Conservation (phyloP, 495 filamentous ascomycete species). For the Aspergillus sparsus region DNA sequence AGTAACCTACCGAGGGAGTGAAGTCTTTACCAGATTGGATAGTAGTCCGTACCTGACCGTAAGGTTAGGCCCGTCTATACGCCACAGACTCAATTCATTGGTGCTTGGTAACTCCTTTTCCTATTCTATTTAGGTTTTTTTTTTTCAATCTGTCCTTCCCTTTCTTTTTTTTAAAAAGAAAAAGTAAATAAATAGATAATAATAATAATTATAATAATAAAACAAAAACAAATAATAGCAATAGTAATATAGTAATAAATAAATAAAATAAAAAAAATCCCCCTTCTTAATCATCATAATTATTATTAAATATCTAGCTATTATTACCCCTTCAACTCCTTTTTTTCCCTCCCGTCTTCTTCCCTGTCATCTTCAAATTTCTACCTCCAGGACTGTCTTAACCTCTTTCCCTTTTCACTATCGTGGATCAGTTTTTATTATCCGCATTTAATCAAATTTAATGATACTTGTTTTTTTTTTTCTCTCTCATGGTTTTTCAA, state of each 20-base stretch:
- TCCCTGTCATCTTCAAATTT: slow-evolving; percentile 1
- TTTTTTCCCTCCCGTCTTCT: neutral
- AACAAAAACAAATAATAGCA: neutral
- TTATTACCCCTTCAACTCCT: neutral
- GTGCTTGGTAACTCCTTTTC: neutral
- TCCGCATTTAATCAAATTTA: neutral
- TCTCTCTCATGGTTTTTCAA: too few species aligned
- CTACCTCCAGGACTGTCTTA: neutral
- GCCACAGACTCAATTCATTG: neutral
- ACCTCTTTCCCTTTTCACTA: neutral
- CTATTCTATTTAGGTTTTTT: neutral
- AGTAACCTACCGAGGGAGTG: slow-evolving; percentile 1
- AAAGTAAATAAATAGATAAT: neutral
- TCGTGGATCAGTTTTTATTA: neutral
- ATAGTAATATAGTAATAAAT: neutral
- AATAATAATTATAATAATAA: neutral
- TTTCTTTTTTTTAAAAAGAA: neutral
- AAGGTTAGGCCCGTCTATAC: slow-evolving; percentile 6
- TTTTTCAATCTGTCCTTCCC: neutral
- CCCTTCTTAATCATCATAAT: neutral
- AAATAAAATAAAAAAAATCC: neutral
- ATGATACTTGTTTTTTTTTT: neutral
- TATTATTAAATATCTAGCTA: neutral
- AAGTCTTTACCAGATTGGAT: slow-evolving; percentile 2
- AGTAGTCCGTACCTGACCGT: neutral